These are phyloP conservation scores for Rhododendron henanense DNA, from an alignment of 148 eudicot species.

Conservation along the genomic window DNA sequence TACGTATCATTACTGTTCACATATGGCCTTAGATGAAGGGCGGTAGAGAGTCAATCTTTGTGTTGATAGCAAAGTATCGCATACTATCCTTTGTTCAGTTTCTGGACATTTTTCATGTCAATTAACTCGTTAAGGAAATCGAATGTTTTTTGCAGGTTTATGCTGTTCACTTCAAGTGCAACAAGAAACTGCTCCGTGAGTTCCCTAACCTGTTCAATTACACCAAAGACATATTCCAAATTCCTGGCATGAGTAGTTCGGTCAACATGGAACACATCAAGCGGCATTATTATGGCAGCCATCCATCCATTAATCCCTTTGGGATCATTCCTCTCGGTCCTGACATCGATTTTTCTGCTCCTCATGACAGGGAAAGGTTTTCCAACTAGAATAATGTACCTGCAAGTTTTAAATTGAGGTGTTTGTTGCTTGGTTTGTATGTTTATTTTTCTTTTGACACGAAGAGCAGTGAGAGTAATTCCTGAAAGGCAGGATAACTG, in stretches of 20 bases:
- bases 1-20: not conserved
- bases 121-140: not conserved
- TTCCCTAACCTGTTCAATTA: conserved; percentile 79
- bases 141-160: conserved; percentile 44
- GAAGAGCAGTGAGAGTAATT: not conserved
- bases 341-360: conserved; percentile 61
- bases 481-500: not conserved
- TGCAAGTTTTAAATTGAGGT: not conserved
- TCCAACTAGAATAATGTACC: conserved; percentile 18
- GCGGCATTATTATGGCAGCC: conserved; percentile 80
- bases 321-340: conserved; percentile 82
- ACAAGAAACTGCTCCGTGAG: conserved; percentile 69
- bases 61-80: not conserved
- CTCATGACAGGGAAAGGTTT: conserved; percentile 58
- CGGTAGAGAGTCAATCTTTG: not conserved
- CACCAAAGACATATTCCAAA: conserved; percentile 76
- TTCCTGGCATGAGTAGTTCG: conserved; percentile 69
- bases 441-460: not conserved
- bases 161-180: conserved; percentile 91
- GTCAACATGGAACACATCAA: conserved; percentile 85
- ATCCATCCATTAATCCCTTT: conserved; percentile 62
- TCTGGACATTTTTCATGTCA: not conserved
- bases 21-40: not conserved
- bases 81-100: not conserved
- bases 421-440: not conserved